Evolutionary conservation across 495 filamentous ascomycete species (phyloP).

Genomic region (Melanomma pulvis-pyrius): DNA sequence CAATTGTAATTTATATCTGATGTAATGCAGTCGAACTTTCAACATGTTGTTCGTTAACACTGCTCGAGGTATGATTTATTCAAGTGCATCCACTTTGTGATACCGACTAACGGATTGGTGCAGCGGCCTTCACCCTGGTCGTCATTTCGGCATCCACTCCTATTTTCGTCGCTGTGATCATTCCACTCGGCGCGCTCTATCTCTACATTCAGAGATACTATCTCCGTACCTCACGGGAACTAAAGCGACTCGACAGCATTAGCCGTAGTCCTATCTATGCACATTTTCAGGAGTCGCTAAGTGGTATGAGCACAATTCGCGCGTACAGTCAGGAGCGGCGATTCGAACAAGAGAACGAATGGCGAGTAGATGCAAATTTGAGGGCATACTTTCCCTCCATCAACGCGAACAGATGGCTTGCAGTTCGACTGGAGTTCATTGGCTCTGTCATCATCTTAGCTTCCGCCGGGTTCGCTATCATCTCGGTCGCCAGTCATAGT

Average conservation of each 20-base stretch:
- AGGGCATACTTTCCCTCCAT: constrained; percentile 96
- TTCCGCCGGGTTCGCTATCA: constrained; percentile 78
- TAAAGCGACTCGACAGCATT: constrained; percentile 94
- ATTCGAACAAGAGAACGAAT: constrained; percentile 94
- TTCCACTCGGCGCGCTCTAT: constrained; percentile 82
- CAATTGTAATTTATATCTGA: constrained; percentile 18
- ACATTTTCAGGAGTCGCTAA: constrained; percentile 97
- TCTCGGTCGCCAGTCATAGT: constrained; percentile 74
- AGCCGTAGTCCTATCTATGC: constrained; percentile 95
- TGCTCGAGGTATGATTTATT: constrained; percentile 63
- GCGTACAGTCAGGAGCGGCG: constrained; percentile 87
- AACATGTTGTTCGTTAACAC: constrained; percentile 80
- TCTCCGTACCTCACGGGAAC: constrained; percentile 89
- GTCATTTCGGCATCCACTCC: constrained; percentile 85
- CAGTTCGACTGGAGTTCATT: constrained; percentile 93
- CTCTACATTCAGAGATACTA: constrained; percentile 97
- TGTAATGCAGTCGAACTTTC: constrained; percentile 42
- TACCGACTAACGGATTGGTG: constrained; percentile 14
- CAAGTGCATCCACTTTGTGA: not conserved
- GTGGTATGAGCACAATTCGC: constrained; percentile 94
- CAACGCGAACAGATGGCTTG: constrained; percentile 94
- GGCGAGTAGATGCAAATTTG: constrained; percentile 94
- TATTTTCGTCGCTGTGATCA: constrained; percentile 73
- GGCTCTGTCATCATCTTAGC: constrained; percentile 92
- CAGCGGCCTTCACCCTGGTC: constrained; percentile 71